Evolutionary conservation across 768 basidiomycete species (phyloP), one percentile per base, ranked within the genome.

Genomic region (Botryobasidium botryosum): DNA sequence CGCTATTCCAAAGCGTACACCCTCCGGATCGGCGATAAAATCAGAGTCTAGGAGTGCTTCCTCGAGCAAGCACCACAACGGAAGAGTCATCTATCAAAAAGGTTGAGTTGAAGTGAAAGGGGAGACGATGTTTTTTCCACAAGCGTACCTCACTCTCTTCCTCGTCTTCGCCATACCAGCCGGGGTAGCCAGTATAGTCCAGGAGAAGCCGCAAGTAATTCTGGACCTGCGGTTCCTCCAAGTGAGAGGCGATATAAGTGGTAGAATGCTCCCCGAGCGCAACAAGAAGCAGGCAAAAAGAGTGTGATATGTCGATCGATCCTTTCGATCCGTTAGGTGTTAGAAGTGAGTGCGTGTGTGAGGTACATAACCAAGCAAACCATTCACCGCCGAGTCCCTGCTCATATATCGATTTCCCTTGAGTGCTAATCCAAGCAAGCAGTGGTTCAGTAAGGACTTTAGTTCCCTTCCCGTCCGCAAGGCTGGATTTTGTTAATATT

Each of bases 61-160:
- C 59, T 92, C 88, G 46, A 92, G 71, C 32, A 85, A 64, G 51
- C 86, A 91, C 81, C 91, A 92, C 54, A 91, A 91, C 1, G 74
- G 74, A 2, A 92, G 69, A 2, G 81, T 81, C 67, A 79, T 70
- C 60, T 46, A 35, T 32, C 10, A 5, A 13, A 15, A 31, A 15
- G 13, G 10, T 24, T 45, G 12, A 48, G 23, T 21, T 13, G 40
- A 17, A 25, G 10, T 8, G 8, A 20, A 49, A 8, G 20, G 17
- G 17, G 17, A 33, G 32, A 33, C n/a, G n/a, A n/a, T n/a, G n/a
- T n/a, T n/a, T n/a, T n/a, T n/a, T n/a, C n/a, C n/a, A n/a, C n/a
- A n/a, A 27, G 47, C 53, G 44, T 31, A 64, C 61, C 52, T 91
- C 86, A 53, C 83, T 88, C 55, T 83, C 78, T 40, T 85, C 81